Conservation (phyloP, 1,139 yeast genomes). For the Meyerozyma guilliermondii region DNA sequence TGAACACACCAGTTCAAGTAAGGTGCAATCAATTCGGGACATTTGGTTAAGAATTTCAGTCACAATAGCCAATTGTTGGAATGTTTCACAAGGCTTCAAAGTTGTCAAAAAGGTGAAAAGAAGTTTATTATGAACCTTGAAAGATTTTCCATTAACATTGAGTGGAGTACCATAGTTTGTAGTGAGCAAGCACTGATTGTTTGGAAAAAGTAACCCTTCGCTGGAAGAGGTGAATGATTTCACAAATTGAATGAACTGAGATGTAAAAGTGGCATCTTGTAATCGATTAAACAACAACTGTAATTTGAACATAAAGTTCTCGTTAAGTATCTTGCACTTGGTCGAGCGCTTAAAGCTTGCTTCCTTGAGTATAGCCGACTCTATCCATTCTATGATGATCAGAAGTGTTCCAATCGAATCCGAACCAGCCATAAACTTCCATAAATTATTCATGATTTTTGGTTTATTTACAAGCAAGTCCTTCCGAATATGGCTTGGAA, state of each 20-base stretch:
- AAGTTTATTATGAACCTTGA: slow-evolving; percentile 61
- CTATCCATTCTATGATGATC: slow-evolving; percentile 44
- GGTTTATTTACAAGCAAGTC: slow-evolving; percentile 56
- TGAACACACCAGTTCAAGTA: slow-evolving; percentile 54
- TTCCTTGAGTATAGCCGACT: slow-evolving; percentile 52
- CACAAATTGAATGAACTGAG: slow-evolving; percentile 45
- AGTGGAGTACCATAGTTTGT: slow-evolving; percentile 26
- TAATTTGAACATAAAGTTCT: slow-evolving; percentile 60
- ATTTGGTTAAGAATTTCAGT: slow-evolving; percentile 44
- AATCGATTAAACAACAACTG: slow-evolving; percentile 45
- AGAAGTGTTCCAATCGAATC: slow-evolving; percentile 45
- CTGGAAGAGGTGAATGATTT: slow-evolving; percentile 40
- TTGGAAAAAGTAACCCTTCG: slow-evolving; percentile 61
- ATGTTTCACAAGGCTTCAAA: slow-evolving; percentile 80
- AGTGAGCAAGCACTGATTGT: slow-evolving; percentile 52
- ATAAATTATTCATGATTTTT: slow-evolving; percentile 57
- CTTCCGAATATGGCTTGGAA: slow-evolving; percentile 52
- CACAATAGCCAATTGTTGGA: slow-evolving; percentile 52
- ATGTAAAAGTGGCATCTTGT: slow-evolving; percentile 17
- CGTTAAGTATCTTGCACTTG: slow-evolving; percentile 75
- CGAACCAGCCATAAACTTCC: slow-evolving; percentile 53
- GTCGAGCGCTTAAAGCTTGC: slow-evolving; percentile 58
- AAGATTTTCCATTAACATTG: slow-evolving; percentile 41
- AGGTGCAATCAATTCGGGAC: slow-evolving; percentile 73
- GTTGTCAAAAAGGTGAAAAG: slow-evolving; percentile 57